Conservation (phyloP, 768 basidiomycete genomes). For the Wakefieldia striispora region DNA sequence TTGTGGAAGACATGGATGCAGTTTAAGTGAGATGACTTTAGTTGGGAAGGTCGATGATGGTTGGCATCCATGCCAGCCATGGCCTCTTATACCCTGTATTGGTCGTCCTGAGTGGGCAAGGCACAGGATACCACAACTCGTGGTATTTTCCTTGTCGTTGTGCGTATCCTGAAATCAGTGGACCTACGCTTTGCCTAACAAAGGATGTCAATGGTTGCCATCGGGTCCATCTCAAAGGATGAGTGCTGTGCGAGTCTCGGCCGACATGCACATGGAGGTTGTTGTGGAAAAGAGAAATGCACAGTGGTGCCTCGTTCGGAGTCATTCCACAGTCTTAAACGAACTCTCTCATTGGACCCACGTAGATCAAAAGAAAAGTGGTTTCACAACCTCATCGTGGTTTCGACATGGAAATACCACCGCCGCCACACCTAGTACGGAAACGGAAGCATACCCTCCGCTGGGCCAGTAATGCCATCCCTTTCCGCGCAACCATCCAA, state of each 20-base stretch:
- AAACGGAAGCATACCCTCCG: constrained; percentile 14
- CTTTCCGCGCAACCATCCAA: constrained; percentile 23
- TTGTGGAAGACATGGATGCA: constrained; percentile 4
- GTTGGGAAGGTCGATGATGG: too few relatives aligned
- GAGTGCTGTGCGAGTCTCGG: too few relatives aligned
- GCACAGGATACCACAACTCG: constrained; percentile 18
- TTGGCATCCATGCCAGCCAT: neutral
- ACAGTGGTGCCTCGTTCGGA: too few relatives aligned
- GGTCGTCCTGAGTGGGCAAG: constrained; percentile 9
- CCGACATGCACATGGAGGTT: too few relatives aligned
- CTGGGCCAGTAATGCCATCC: constrained; percentile 16
- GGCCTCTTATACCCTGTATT: constrained; percentile 11
- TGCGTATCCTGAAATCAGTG: constrained; percentile 5
- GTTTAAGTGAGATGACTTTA: neutral
- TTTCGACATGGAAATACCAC: neutral
- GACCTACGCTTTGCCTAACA: constrained; percentile 9
- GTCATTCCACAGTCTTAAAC: neutral
- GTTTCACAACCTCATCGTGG: too few relatives aligned
- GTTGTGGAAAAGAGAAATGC: too few relatives aligned
- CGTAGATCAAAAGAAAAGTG: neutral
- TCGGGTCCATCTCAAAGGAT: too few relatives aligned
- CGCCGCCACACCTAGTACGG: constrained; percentile 14
- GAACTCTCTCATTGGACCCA: too few relatives aligned
- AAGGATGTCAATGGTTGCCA: neutral
- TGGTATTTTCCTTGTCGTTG: constrained; percentile 15